Evolutionary conservation across 805 yeast species (phyloP), one percentile per base, ranked within the genome.

Genomic region (Zygosaccharomyces kombuchaensis): DNA sequence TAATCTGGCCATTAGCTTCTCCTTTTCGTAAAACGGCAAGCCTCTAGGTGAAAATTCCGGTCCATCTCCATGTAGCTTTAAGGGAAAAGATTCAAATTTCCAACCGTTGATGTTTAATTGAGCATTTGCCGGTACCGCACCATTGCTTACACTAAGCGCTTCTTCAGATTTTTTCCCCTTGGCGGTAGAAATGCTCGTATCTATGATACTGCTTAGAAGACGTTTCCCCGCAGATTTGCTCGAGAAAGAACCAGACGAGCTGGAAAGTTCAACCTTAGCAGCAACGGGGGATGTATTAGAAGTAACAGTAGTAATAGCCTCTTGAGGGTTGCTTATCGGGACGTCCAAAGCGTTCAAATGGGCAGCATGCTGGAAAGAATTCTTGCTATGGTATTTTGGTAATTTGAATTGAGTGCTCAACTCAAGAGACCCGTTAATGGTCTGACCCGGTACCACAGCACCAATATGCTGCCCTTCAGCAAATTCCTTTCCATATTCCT

Each of bases 21-120:
- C 54, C 29, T 59, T 62, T 22, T 67, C 59, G 51, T 69, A 76
- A 31, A 63, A 66, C 0, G 79, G 78, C 27, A 77, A 55, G 0
- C 81, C 81, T 52, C 62, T 71, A 1, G 30, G 13, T 1, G 73
- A 59, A 50, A 54, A 65, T 7, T 46, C 22, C 4, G 62, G 57
- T 1, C 47, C 50, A 6, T 49, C 45, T 30, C 52, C 51, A 9
- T 58, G 40, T 7, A 59, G 55, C 9, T 49, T 44, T n/a, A 58
- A 40, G 4, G 68, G 67, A n/a, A 53, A 51, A 10, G 52, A 48
- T 25, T 57, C 66, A 43, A 63, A 64, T 46, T 64, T 63, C 68
- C 67, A 62, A 16, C 67, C 67, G 34, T 60, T 53, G 6, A 61
- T 52, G 34, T 57, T 62, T 19, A 62, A 44, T 8, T 47, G 41